Evolutionary conservation across 176 grass and related monocot species (phyloP), one percentile per base, ranked within the genome.

Genomic region (Triticum urartu): DNA sequence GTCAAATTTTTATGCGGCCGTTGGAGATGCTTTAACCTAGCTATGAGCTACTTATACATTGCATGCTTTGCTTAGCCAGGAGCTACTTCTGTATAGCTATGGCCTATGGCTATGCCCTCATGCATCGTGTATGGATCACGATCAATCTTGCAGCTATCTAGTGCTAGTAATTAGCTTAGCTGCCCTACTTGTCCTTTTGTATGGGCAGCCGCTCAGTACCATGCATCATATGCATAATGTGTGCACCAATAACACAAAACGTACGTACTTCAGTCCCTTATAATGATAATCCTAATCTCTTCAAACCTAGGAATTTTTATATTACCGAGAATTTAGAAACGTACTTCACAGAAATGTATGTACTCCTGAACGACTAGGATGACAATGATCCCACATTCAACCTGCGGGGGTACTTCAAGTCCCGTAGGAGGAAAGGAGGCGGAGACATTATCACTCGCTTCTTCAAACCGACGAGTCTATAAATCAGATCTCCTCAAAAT

Each of bases 171-270:
- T 42, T 72, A 42, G 69, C 36, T 73, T 73, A 47, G 71, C 39
- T 73, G 20, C 18, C 68, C 39, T n/a, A 74, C 71, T 47, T 47
- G 71, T 74, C 71, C 71, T 45, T 17, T 74, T 47, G 71, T 74
- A 74, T 74, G 40, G 71, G 71, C 71, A 25, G 70, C 39, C 39
- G 70, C 39, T 14, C n/a, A 15, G 70, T 45, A 45, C 38, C 70
- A 73, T 2, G 68, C 69, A 42, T 40, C 68, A 11, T 39, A 68
- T 69, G 22, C 22, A 36, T 36, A 50, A 73, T 45, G n/a, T 7
- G 39, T 45, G 70, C 38, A 73, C 39, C 70, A 15, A 6, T 73
- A 15, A 50, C 45, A 48, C 3, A 48, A 48, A 48, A 45, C 70
- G 11, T 72, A 21, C 69, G 39, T 40, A 40, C 39, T 72, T 72